phyloP scores from a whole-genome alignment of 768 basidiomycete species.

The Tubosaeta sp. region DNA sequence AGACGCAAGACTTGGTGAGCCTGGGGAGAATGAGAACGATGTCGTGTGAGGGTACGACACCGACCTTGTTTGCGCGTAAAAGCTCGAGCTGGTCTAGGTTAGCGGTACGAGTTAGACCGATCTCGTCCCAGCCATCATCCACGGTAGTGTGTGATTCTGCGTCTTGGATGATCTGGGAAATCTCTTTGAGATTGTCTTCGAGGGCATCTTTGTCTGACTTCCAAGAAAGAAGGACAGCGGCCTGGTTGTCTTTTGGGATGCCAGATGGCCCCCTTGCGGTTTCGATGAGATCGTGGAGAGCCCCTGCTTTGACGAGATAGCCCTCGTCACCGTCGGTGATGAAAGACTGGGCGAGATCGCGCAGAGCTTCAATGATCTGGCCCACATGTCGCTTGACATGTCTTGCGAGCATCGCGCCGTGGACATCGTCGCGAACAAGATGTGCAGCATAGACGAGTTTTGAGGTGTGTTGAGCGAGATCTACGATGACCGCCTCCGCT shows the following conservation, averaged over 20 bases:
- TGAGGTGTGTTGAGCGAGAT: conserved; percentile 46
- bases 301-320: conserved; percentile 53
- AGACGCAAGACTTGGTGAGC: conserved; percentile 58
- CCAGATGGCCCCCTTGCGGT: conserved; percentile 43
- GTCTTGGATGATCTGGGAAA: conserved; percentile 49
- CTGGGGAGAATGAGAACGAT: conserved; percentile 32
- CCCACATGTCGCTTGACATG: conserved; percentile 40
- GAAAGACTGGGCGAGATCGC: conserved; percentile 42
- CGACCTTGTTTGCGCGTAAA: conserved; percentile 57
- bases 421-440: conserved; percentile 36
- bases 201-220: conserved; percentile 50
- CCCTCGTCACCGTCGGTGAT: conserved; percentile 39
- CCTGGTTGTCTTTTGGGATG: conserved; percentile 52
- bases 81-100: conserved; percentile 48
- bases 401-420: conserved; percentile 45
- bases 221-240: conserved; percentile 55
- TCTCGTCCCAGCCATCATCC: conserved; percentile 64
- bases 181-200: conserved; percentile 57
- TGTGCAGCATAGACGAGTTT: conserved; percentile 48
- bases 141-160: conserved; percentile 20
- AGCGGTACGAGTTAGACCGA: conserved; percentile 43
- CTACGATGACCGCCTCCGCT: conserved; percentile 47
- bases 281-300: conserved; percentile 60
- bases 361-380: conserved; percentile 43
- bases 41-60: conserved; percentile 5